These are phyloP conservation scores for Massariosphaeria phaeospora DNA, from an alignment of 495 filamentous ascomycete species.

Conservation along the genomic window DNA sequence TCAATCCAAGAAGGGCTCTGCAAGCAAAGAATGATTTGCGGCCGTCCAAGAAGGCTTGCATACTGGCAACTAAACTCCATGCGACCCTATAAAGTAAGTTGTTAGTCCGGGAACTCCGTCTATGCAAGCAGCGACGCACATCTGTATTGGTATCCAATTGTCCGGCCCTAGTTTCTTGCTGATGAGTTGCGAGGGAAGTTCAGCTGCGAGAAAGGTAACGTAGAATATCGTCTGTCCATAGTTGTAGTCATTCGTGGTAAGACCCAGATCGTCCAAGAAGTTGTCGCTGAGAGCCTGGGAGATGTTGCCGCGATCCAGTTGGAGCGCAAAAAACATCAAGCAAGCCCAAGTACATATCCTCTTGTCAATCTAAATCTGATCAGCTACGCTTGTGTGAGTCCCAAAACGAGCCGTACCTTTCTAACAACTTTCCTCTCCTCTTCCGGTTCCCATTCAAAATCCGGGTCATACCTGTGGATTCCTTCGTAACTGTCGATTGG, in stretches of 20 bases:
- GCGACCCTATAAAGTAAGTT: conserved; percentile 42
- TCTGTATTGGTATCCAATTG: conserved; percentile 79
- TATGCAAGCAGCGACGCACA: conserved; percentile 37
- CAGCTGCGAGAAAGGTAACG: conserved; percentile 59
- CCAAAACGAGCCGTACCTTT: conserved; percentile 48
- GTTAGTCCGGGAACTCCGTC: no score
- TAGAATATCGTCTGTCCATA: conserved; percentile 70
- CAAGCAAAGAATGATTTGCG: conserved; percentile 58
- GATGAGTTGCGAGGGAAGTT: conserved; percentile 69
- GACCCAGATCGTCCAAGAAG: conserved; percentile 55
- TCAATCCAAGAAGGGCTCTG: conserved; percentile 62
- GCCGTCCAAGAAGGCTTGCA: conserved; percentile 61
- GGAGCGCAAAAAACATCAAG: conserved; percentile 77
- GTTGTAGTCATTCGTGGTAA: conserved; percentile 75
- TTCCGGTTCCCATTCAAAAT: conserved; percentile 62
- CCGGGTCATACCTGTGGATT: conserved; percentile 69
- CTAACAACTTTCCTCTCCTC: conserved; percentile 65
- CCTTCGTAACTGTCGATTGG: conserved; percentile 63
- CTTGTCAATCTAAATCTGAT: conserved; percentile 46
- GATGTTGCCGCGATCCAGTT: conserved; percentile 75
- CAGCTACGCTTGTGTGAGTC: not conserved
- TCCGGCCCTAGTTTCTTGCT: conserved; percentile 74
- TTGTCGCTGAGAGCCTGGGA: conserved; percentile 67
- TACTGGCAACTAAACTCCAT: conserved; percentile 68
- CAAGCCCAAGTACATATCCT: conserved; percentile 62